Evolutionary conservation across 139 green algal genomes (phyloP).

Genomic region (Chlorella vulgaris): DNA sequence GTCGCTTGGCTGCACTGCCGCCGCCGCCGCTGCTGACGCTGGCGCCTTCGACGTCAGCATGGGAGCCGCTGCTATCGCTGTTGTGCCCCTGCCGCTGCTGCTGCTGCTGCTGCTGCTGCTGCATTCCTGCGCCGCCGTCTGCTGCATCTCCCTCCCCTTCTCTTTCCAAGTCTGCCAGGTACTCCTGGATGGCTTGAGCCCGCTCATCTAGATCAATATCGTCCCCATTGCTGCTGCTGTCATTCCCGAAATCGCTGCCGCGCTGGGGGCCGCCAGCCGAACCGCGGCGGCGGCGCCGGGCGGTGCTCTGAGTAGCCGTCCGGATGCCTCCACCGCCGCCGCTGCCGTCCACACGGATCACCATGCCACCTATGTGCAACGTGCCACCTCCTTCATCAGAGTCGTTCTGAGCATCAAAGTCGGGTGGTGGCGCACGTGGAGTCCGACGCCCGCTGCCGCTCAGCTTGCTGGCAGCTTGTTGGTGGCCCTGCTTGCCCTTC

Average conservation of each 20-base stretch:
- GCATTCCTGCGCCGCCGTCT: not conserved
- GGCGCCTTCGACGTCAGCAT: slow-evolving; percentile 16
- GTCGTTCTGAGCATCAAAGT: slow-evolving; percentile 4
- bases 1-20: slow-evolving; percentile 19
- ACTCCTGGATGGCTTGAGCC: slow-evolving; percentile 1
- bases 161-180: slow-evolving; percentile 8
- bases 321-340: not conserved
- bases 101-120: not conserved
- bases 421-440: not conserved
- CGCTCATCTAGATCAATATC: not conserved
- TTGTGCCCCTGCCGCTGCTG: not conserved
- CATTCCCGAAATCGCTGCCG: not conserved
- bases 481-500: slow-evolving; percentile 15
- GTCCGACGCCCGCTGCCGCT: not conserved
- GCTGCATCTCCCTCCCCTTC: not conserved
- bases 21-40: no score
- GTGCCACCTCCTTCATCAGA: not conserved
- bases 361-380: slow-evolving; percentile 32
- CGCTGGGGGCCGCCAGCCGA: not conserved
- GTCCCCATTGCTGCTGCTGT: not conserved
- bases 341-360: not conserved
- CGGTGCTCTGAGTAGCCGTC: no score
- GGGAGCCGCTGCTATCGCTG: slow-evolving; percentile 16
- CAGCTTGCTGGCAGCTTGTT: slow-evolving; percentile 3
- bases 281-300: not conserved